A percentile compares a stretch with the other conserved stretches of the same genome.
phyloP scores from a whole-genome alignment of 2,329 filamentous ascomycete species.

The Epicoccum nigrum region DNA sequence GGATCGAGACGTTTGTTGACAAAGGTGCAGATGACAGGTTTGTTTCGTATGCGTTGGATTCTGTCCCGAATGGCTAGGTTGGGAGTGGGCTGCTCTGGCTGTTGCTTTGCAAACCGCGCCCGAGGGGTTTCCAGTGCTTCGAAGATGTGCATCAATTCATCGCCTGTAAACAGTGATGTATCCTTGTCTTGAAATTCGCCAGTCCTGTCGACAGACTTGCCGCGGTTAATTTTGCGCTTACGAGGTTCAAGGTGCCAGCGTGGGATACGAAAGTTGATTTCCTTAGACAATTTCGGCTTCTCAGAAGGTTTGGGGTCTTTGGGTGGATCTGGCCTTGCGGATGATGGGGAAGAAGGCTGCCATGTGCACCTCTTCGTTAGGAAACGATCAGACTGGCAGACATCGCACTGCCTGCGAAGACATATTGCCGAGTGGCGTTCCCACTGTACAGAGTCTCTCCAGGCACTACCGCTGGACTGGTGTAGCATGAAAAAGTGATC shows the following conservation, averaged over 20 bases:
- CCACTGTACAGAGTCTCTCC: conserved; percentile 10
- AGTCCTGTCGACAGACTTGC: no score
- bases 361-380: background rate
- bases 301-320: background rate
- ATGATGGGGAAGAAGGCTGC: no score
- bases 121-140: background rate
- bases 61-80: background rate
- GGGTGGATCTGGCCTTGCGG: background rate
- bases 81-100: background rate
- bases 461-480: conserved; percentile 5
- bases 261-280: background rate
- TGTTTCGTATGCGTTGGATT: background rate
- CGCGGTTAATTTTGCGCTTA: background rate
- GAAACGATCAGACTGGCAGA: background rate
- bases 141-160: background rate
- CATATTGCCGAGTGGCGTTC: background rate
- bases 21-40: background rate
- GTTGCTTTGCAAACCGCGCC: background rate
- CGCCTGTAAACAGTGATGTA: background rate
- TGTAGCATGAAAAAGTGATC: conserved; percentile 7
- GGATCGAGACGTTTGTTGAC: background rate
- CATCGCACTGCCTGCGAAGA: background rate
- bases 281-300: background rate
- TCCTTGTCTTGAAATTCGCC: background rate
- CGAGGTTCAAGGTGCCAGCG: background rate